Evolutionary conservation across 2,329 filamentous ascomycete species (phyloP).

Genomic region (Aspergillus sp.): DNA sequence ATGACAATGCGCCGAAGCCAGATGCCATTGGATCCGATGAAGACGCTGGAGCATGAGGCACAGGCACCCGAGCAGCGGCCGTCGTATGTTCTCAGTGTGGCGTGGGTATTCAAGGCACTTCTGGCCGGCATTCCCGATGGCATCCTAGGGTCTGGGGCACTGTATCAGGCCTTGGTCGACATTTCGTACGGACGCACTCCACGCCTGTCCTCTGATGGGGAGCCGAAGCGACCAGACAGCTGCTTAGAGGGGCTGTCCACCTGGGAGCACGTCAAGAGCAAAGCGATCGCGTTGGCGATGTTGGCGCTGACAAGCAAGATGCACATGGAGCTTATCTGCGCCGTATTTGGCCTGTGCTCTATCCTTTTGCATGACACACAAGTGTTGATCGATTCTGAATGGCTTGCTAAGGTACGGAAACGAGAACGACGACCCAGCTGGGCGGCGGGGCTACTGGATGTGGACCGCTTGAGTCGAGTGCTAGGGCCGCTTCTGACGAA

Average conservation of each 20-base stretch:
- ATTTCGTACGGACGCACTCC: conserved; percentile 18
- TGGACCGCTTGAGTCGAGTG: conserved; percentile 21
- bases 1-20: conserved; percentile 26
- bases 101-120: conserved; percentile 28
- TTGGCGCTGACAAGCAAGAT: conserved; percentile 29
- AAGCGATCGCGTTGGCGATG: conserved; percentile 31
- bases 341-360: conserved; percentile 31
- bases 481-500: conserved; percentile 28
- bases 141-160: conserved; percentile 28
- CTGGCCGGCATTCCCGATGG: conserved; percentile 32
- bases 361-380: conserved; percentile 23
- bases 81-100: conserved; percentile 25
- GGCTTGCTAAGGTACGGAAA: neutral
- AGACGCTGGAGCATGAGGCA: conserved; percentile 2
- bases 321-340: conserved; percentile 34
- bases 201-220: too few relatives aligned
- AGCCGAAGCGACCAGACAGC: conserved; percentile 7
- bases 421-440: conserved; percentile 9
- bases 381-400: conserved; percentile 2
- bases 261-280: conserved; percentile 16
- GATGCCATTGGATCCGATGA: conserved; percentile 21
- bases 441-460: conserved; percentile 16
- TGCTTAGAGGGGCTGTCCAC: conserved; percentile 15
- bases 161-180: conserved; percentile 24
- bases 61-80: conserved; percentile 8